Base-by-base conservation (phyloP, 2,329 filamentous ascomycete species). In the Amphichorda felina region DNA sequence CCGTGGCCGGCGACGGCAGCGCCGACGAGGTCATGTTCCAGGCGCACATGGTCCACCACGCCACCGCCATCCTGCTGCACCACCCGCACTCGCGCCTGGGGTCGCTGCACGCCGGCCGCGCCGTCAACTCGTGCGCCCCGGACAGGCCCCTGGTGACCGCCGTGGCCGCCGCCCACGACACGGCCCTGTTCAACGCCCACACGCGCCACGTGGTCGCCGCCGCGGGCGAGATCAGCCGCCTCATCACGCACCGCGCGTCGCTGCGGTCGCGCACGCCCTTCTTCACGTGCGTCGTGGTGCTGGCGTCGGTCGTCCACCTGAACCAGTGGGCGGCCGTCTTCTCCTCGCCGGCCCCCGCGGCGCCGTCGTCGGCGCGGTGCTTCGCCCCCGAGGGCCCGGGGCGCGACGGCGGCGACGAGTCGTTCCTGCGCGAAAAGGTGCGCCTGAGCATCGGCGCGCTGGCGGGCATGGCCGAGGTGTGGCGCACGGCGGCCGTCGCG, bases 11-110 rank as follows among this genome's bases (percentile, higher is more conserved):
- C 41, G 75, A 80, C 45, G 79, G 84, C 22, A 69, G 75, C 37
- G 66, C 88, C 8, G 88, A 95, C 51, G 84, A 94, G 57, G 81
- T 94, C 70, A 79, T 94, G 57, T 94, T 94, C 59, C 85, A 93
- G 53, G 87, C 84, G 1, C 80, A 84, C 42, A 89, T 93, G 75
- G 82, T 94, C 47, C 70, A 62, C 21, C 61, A 74, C 41, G 68
- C 69, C 5, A 74, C 70, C 40, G 70, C 78, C 1, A 84, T 91
- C 46, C 73, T 86, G 43, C 69, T 91, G 14, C 83, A 91, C 50
- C 79, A 87, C 43, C 83, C 83, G 8, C 74, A 81, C 38, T 88
- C 82, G 4, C 81, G 85, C 45, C 67, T 89, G 13, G 79, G 81
- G 53, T 72, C 66, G 19, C n/a, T 13, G n/a, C 72, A 70, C 30